These are phyloP conservation scores for Yarrowia deformans DNA, from an alignment of 805 yeast species.

Conservation along the genomic window DNA sequence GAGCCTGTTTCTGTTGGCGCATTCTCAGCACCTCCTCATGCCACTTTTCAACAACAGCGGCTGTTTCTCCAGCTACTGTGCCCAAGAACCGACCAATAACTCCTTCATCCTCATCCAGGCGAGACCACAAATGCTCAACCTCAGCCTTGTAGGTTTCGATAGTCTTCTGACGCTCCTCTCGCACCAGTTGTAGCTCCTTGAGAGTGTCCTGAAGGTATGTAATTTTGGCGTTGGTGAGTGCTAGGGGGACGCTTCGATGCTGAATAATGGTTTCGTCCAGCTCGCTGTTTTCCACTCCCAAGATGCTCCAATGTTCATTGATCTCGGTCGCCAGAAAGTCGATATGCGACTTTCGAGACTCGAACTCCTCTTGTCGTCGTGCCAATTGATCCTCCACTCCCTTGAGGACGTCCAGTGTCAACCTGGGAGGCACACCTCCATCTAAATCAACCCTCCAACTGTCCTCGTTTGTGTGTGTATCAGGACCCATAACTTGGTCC, in stretches of 20 bases:
- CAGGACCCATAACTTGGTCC: slow-evolving; percentile 20
- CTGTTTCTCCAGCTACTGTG: slow-evolving; percentile 25
- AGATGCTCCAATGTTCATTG: slow-evolving; percentile 23
- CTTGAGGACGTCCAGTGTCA: slow-evolving; percentile 1
- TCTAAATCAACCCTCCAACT: slow-evolving; percentile 18
- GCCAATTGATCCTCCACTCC: slow-evolving; percentile 1
- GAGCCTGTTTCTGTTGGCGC: slow-evolving; percentile 64
- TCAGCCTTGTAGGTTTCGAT: slow-evolving; percentile 10
- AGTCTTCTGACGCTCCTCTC: slow-evolving; percentile 13
- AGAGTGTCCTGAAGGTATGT: slow-evolving; percentile 23
- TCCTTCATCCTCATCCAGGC: slow-evolving; percentile 14
- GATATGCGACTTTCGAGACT: slow-evolving; percentile 8
- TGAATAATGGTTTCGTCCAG: slow-evolving; percentile 28
- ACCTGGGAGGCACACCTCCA: slow-evolving; percentile 19
- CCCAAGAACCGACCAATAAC: slow-evolving; percentile 3
- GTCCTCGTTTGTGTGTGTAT: not conserved
- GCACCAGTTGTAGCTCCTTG: not conserved
- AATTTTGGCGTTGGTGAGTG: not conserved
- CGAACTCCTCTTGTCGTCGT: slow-evolving; percentile 2
- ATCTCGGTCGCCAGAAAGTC: slow-evolving; percentile 13
- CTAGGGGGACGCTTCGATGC: slow-evolving; percentile 18
- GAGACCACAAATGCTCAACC: slow-evolving; percentile 22
- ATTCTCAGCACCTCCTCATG: slow-evolving; percentile 65
- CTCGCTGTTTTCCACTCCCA: slow-evolving; percentile 28
- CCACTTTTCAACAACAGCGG: slow-evolving; percentile 22